Evolutionary conservation across 139 green algal genomes (phyloP).

Genomic region (Eudorina sp.): DNA sequence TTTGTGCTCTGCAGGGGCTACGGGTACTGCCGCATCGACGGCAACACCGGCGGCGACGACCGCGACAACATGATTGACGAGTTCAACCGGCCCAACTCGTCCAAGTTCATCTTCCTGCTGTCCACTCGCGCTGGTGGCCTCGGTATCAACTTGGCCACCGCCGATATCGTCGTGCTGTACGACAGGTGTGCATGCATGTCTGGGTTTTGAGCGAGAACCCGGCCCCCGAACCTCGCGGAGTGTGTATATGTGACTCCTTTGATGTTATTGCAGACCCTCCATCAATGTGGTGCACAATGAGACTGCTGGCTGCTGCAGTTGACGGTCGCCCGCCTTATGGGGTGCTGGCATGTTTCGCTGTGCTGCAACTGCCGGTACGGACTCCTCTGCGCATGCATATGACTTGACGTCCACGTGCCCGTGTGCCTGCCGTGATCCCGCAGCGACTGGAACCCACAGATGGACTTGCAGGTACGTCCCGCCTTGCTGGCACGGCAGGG

Average conservation of each 20-base stretch:
- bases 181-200: conserved; percentile 90
- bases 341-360: not conserved
- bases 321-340: conserved; percentile 55
- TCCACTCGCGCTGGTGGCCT: conserved; percentile 96
- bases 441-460: conserved; percentile 93
- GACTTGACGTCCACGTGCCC: not conserved
- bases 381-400: not conserved
- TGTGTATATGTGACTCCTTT: too few species aligned
- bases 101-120: conserved; percentile 97
- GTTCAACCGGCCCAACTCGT: conserved; percentile 89
- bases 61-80: conserved; percentile 93
- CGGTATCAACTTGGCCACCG: conserved; percentile 97
- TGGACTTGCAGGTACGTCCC: conserved; percentile 88
- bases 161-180: conserved; percentile 98
- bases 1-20: conserved; percentile 59
- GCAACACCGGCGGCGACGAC: conserved; percentile 97
- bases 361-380: not conserved
- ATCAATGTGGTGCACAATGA: too few species aligned
- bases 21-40: conserved; percentile 97
- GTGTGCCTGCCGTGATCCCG: conserved; percentile 56
- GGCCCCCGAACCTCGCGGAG: too few species aligned
- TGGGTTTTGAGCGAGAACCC: too few species aligned
- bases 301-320: too few species aligned
- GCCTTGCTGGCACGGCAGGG: too few species aligned
- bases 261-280: too few species aligned